phyloP scores from a whole-genome alignment of 345 rosid species.

The Salix koriyanagi region DNA sequence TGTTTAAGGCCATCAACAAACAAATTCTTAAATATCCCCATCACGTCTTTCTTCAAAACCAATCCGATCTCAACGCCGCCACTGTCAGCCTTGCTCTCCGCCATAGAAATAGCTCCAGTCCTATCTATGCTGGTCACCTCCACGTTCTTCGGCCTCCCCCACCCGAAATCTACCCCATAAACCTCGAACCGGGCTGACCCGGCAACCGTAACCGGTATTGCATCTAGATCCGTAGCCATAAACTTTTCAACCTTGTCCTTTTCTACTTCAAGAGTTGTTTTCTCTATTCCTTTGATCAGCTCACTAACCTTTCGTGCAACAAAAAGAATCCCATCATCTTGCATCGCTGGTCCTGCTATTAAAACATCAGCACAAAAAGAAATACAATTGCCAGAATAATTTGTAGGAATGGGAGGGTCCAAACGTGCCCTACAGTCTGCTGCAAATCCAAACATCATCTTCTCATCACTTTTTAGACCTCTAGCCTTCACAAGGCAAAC shows the following conservation, averaged over 20 bases:
- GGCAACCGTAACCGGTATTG: background rate
- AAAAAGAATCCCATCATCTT: background rate
- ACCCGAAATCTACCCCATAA: background rate
- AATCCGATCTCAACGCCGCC: too few relatives aligned
- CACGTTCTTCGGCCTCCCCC: background rate
- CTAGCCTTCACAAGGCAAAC: constrained; percentile 19
- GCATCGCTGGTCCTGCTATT: too few relatives aligned
- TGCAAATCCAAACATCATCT: background rate
- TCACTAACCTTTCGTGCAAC: background rate
- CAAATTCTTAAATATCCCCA: too few relatives aligned
- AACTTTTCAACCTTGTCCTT: background rate
- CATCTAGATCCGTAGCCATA: too few relatives aligned
- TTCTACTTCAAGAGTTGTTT: background rate
- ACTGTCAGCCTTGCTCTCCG: background rate
- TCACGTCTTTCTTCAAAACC: too few relatives aligned
- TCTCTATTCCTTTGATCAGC: constrained; percentile 1
- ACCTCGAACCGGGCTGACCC: background rate
- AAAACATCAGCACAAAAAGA: too few relatives aligned
- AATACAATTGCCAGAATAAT: too few relatives aligned
- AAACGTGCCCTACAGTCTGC: too few relatives aligned
- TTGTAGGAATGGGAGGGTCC: too few relatives aligned
- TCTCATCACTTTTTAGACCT: background rate
- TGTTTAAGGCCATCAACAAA: too few relatives aligned
- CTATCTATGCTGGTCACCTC: background rate
- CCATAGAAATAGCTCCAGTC: background rate